Conservation (phyloP, 495 filamentous ascomycete genomes). For the Apodospora peruviana region DNA sequence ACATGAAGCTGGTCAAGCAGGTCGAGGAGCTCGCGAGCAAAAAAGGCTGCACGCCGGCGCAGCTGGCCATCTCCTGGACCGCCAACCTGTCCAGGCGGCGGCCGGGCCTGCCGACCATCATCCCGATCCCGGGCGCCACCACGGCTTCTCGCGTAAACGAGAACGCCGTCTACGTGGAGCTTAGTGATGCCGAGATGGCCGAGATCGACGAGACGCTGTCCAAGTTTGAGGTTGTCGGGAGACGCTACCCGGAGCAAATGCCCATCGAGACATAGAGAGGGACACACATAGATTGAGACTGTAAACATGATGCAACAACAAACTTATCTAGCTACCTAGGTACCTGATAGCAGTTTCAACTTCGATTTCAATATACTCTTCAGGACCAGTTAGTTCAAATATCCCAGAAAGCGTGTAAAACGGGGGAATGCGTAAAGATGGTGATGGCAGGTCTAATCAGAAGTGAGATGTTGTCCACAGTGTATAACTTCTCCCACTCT, state of each 20-base stretch:
- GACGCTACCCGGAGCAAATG: constrained; percentile 29
- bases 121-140: constrained; percentile 78
- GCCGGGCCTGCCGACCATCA: constrained; percentile 62
- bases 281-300: not conserved
- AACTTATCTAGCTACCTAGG: not conserved
- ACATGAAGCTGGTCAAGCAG: constrained; percentile 63
- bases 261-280: constrained; percentile 27
- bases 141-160: constrained; percentile 41
- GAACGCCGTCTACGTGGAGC: constrained; percentile 40
- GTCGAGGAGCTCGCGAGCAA: constrained; percentile 59
- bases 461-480: constrained; percentile 2
- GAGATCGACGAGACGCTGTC: constrained; percentile 43
- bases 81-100: constrained; percentile 39
- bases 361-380: not conserved
- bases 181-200: constrained; percentile 45
- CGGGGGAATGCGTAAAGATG: not conserved
- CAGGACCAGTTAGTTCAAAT: not conserved
- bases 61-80: constrained; percentile 77
- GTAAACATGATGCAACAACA: not conserved
- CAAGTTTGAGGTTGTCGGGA: constrained; percentile 36
- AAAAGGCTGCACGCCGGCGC: constrained; percentile 67
- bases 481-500: not conserved
- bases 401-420: not conserved
- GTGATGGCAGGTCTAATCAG: not conserved
- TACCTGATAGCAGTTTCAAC: not conserved